These are phyloP conservation scores for Aurantiochytrium sp. DNA, from an alignment of 108 stramenopile genomes.

Conservation along the genomic window DNA sequence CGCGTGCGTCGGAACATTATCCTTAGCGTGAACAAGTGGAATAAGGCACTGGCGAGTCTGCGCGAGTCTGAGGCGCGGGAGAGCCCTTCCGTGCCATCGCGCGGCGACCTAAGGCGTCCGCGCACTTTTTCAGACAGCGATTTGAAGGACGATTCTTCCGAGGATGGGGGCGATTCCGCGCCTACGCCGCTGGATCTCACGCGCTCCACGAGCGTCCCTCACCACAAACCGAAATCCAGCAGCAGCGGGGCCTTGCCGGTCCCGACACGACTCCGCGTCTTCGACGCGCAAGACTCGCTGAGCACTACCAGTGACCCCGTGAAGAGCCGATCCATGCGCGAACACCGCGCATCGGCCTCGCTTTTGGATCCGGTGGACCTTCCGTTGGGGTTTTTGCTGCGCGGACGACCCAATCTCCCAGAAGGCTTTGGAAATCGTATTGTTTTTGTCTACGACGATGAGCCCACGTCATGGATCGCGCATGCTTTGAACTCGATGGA, in stretches of 20 bases:
- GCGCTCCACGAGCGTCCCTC: not conserved
- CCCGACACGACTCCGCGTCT: not conserved
- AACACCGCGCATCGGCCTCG: not conserved
- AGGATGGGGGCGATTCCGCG: too few species aligned
- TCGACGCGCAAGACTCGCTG: too few species aligned
- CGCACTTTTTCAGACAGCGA: not conserved
- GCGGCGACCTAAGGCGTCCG: not conserved
- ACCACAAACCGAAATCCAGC: not conserved
- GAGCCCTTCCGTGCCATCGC: not conserved
- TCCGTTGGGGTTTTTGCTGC: not conserved
- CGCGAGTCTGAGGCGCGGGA: not conserved
- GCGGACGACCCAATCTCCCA: not conserved
- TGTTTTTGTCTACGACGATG: not conserved
- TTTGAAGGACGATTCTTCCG: not conserved
- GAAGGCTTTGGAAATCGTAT: not conserved
- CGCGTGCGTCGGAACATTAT: not conserved
- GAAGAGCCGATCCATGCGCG: too few species aligned
- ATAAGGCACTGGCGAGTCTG: not conserved
- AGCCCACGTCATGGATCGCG: slow-evolving; percentile 11
- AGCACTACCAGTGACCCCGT: too few species aligned
- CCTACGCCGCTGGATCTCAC: not conserved
- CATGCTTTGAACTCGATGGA: not conserved
- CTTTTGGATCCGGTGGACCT: not conserved
- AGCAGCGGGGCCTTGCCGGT: not conserved
- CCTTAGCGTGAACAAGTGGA: not conserved